Evolutionary conservation across 805 yeast genomes (phyloP).

Genomic region (Candida methanosorbosa): DNA sequence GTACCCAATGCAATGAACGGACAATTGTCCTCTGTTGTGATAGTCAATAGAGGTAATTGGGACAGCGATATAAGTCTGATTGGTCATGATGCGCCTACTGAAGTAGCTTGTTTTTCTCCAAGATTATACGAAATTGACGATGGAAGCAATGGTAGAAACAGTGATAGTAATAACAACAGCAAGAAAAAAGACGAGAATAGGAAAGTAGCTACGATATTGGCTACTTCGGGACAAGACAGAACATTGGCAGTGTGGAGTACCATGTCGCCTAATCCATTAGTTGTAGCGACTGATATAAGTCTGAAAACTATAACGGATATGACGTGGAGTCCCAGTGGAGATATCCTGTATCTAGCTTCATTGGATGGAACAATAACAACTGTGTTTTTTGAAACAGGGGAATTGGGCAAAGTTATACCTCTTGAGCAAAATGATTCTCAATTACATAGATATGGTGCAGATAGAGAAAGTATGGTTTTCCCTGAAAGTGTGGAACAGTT

Average conservation of each 20-base stretch:
- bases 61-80: slow-evolving; percentile 63
- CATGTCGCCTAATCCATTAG: slow-evolving; percentile 61
- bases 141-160: slow-evolving; percentile 7
- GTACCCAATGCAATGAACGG: slow-evolving; percentile 84
- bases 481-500: slow-evolving; percentile 85
- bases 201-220: slow-evolving; percentile 58
- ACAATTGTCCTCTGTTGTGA: slow-evolving; percentile 65
- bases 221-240: slow-evolving; percentile 94
- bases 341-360: slow-evolving; percentile 63
- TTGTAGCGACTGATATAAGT: slow-evolving; percentile 70
- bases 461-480: slow-evolving; percentile 71
- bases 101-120: slow-evolving; percentile 71
- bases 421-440: slow-evolving; percentile 59
- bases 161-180: slow-evolving; percentile 12
- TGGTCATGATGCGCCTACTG: slow-evolving; percentile 83
- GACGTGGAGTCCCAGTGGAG: slow-evolving; percentile 83
- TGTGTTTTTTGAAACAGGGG: slow-evolving; percentile 52
- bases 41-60: slow-evolving; percentile 75
- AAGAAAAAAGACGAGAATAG: slow-evolving; percentile 3
- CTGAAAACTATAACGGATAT: slow-evolving; percentile 79
- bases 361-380: slow-evolving; percentile 77
- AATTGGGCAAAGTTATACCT: slow-evolving; percentile 54
- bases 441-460: slow-evolving; percentile 80
- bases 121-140: slow-evolving; percentile 38
- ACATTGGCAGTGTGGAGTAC: slow-evolving; percentile 87